Evolutionary conservation across 495 filamentous ascomycete species (phyloP).

Genomic region (Penicillium ucsense): DNA sequence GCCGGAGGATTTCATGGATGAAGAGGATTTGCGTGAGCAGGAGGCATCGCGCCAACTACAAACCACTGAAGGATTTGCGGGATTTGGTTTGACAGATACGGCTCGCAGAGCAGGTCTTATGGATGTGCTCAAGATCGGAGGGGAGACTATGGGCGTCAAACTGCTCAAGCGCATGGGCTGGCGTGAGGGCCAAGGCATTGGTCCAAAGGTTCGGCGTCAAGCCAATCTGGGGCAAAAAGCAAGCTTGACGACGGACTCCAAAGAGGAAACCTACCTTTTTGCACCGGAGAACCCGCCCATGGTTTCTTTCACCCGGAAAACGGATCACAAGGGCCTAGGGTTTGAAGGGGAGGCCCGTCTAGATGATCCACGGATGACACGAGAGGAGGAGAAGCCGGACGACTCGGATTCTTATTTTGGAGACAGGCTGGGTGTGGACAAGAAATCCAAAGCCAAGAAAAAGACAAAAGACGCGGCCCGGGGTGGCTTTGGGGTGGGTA

Average conservation of each 20-base stretch:
- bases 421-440: slow-evolving; percentile 18
- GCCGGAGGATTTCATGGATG: slow-evolving; percentile 95
- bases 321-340: slow-evolving; percentile 73
- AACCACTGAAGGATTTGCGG: slow-evolving; percentile 62
- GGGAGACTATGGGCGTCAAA: slow-evolving; percentile 85
- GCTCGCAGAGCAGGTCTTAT: slow-evolving; percentile 49
- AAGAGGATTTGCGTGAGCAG: slow-evolving; percentile 85
- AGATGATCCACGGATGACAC: slow-evolving; percentile 24
- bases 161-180: slow-evolving; percentile 91
- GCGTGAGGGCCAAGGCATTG: slow-evolving; percentile 88
- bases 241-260: slow-evolving; percentile 24
- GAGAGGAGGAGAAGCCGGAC: slow-evolving; percentile 38
- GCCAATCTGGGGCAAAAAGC: slow-evolving; percentile 53
- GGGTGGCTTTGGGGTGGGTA: slow-evolving; percentile 75
- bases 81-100: slow-evolving; percentile 59
- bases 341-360: slow-evolving; percentile 60
- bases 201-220: slow-evolving; percentile 72
- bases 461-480: slow-evolving; percentile 43
- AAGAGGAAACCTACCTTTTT: slow-evolving; percentile 60
- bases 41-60: slow-evolving; percentile 67
- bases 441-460: slow-evolving; percentile 19
- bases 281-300: slow-evolving; percentile 78
- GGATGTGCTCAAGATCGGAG: slow-evolving; percentile 63
- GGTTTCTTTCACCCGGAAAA: slow-evolving; percentile 68
- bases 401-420: slow-evolving; percentile 37